Evolutionary conservation across 2,329 filamentous ascomycete species (phyloP), one percentile per base, ranked within the genome.

Genomic region (Hypomyces perniciosus): DNA sequence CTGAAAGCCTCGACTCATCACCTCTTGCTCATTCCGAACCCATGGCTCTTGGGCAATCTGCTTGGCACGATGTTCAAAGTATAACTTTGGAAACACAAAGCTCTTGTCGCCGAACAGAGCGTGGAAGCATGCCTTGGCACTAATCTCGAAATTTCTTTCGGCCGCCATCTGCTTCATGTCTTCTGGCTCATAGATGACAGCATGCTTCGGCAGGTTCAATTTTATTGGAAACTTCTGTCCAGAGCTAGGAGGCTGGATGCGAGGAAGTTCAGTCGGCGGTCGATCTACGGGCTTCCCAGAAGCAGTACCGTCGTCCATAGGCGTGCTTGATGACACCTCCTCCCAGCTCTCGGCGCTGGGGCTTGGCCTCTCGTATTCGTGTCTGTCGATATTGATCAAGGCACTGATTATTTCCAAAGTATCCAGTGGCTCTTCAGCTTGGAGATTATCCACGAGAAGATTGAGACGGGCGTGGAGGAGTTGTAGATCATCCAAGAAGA

Each of bases 91-190:
- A 70, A 96, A 99, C 37, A 97, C 85, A 33, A 91, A 89, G 65
- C 89, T 95, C 71, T 92, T 95, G 68, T 99, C 93, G 35, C 93
- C 93, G 68, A 97, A 99, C 46, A 99, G 79, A 12, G 97, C 88
- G 63, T 97, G 92, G 67, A 97, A 99, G 52, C 96, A 83, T 0
- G 89, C 90, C 68, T 99, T 97, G 43, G 93, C 86, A 56, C 89
- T 95, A 54, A 97, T 85, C 58, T 95, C 87, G 65, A 95, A 96
- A 57, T 90, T 80, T 54, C 88, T 83, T 65, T 95, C 88, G 1
- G 88, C 81, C 6, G 85, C 85, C 57, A 86, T 79, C 56, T 81
- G 77, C 47, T 85, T 81, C 80, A 95, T 91, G 48, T 85, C 88
- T 54, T 86, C 81, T 1, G 93, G 93, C 52, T 90, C 85, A 65